Evolutionary conservation across 371 early-diverging fungal species (phyloP), one percentile per base, ranked within the genome.

Genomic region (Gilbertella persicaria): DNA sequence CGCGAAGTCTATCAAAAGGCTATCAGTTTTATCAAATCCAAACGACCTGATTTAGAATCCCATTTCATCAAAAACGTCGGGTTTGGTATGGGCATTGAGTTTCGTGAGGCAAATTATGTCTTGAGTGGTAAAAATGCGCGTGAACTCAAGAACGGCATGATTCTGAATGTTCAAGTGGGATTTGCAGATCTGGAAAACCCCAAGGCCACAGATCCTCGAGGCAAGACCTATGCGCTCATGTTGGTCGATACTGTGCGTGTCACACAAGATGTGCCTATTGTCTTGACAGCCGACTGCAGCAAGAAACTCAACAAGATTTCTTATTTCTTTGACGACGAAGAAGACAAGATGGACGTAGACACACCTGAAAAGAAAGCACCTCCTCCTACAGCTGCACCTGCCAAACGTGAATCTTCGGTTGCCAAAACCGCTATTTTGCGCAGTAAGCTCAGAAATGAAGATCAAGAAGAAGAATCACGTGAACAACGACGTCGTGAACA

Each of bases 81-180:
- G n/a, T 95, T 89, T 66, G 91, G 88, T 23, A 96, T 90, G 64
- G 99, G 99, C 17, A 89, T 98, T 46, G 98, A 99, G 67, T 94
- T 97, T 64, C 81, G 93, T 35, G 99, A 97, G 57, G 78, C 88
- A 13, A 78, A 70, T 17, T 94, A 86, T 67, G 67, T 85, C 2
- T 71, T 99, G 45, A 81, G 75, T 38, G 66, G 83, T 28, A 94
- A 92, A 57, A 90, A 86, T 58, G 55, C 65, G 7, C 80, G 82
- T 38, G 78, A 75, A 33, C 68, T 98, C 26, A 76, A 85, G 61
- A 75, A 80, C 3, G 93, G 91, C 36, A 97, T 96, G 96, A 84
- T 90, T 1, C 55, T 97, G 44, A 92, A 89, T 48, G 69, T 96
- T 13, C 80, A 86, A 5, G 63, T 97, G 4, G 97, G 96, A 4